A percentile compares a stretch with the other conserved stretches of the same genome.
phyloP scores from a whole-genome alignment of 495 filamentous ascomycete species.

The Daldinia bambusicola region DNA sequence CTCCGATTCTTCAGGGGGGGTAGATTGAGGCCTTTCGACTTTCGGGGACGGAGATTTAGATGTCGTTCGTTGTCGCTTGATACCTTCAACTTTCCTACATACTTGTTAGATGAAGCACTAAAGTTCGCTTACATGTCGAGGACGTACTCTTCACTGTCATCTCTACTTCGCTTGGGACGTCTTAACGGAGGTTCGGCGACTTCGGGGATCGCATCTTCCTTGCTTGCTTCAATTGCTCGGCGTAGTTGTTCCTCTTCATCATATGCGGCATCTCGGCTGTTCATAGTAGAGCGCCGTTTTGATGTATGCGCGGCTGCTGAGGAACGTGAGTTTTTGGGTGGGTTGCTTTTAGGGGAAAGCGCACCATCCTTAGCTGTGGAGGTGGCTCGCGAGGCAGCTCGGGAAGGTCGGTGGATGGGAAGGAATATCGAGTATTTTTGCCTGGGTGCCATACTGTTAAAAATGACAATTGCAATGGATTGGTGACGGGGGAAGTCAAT shows the following conservation, averaged over 20 bases:
- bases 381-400: conserved; percentile 62
- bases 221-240: conserved; percentile 94
- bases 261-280: conserved; percentile 93
- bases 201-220: conserved; percentile 68
- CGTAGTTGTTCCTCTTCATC: conserved; percentile 93
- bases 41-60: conserved; percentile 74
- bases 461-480: conserved; percentile 9
- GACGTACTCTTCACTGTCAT: conserved; percentile 88
- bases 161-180: conserved; percentile 83
- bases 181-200: conserved; percentile 62
- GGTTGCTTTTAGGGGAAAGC: conserved; percentile 62
- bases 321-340: conserved; percentile 57
- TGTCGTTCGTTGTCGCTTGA: conserved; percentile 77
- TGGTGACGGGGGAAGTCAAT: conserved; percentile 8
- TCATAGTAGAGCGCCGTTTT: conserved; percentile 96
- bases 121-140: background rate
- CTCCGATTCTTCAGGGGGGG: conserved; percentile 72
- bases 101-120: conserved; percentile 6
- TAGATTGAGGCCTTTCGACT: conserved; percentile 58
- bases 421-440: conserved; percentile 67
- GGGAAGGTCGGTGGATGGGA: conserved; percentile 60
- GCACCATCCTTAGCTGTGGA: conserved; percentile 67
- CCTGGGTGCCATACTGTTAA: conserved; percentile 55
- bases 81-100: conserved; percentile 58
- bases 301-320: conserved; percentile 61